Base-by-base conservation (phyloP, 2,329 filamentous ascomycete genomes). In the Exserohilum rostratum region DNA sequence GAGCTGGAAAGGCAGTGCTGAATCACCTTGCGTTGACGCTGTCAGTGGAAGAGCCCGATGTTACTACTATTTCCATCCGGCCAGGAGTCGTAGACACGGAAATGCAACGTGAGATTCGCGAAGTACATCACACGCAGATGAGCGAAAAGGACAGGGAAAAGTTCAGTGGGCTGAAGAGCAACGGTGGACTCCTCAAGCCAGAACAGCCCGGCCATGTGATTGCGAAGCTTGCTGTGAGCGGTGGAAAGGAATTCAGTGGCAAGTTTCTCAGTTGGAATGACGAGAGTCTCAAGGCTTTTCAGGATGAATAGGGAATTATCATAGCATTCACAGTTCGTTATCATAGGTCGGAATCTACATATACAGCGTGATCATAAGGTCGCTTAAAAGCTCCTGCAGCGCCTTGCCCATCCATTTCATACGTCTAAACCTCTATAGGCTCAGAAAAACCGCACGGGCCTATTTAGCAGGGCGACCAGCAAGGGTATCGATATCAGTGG, bases 171-270 rank as follows among this genome's bases (percentile, higher is more conserved):
- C 82, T 90, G 13, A 88, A 92, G 70, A 83, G 86, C 61, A 82
- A 84, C 5, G 92, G 92, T 12, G 84, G 83, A 45, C 77, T 98
- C 45, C 79, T 97, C 60, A 87, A 83, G 75, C 91, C 93, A 0
- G 91, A 96, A 66, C 88, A 92, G 76, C 90, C 93, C 0, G 93
- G 91, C 0, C 80, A 87, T 74, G 91, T 97, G 11, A 93, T 98
- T 76, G 93, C 92, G 3, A 89, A 85, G 66, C 79, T 98, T 58
- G 88, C 87, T 0, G 73, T 90, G 42, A 50, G 49, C 2, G 90
- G 86, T 5, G 80, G 84, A 3, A 84, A 78, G 53, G 83, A 87
- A 12, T 76, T 97, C 61, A 93, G 84, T 68, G 95, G 95, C 25
- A 87, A 87, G 67, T 92, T 90, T 70, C 77, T 95, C 65, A 87